Evolutionary conservation across 192 early-diverging fungal genomes (phyloP).

Genomic region (Backusella morwellensis): DNA sequence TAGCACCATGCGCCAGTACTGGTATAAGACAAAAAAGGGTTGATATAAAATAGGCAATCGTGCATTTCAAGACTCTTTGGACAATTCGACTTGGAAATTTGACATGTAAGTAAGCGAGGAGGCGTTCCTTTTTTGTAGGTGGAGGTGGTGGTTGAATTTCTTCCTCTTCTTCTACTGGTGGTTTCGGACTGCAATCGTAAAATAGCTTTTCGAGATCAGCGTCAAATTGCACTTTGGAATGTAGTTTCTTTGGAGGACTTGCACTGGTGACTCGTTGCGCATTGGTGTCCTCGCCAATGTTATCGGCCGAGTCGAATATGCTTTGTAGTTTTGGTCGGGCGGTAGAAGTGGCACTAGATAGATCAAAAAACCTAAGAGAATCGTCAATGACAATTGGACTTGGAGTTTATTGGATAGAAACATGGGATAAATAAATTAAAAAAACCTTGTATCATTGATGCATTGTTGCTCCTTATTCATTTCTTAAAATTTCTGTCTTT

Average conservation of each 20-base stretch:
- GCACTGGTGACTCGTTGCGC: background rate
- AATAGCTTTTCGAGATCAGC: conserved; percentile 10
- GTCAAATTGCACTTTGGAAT: conserved; percentile 15
- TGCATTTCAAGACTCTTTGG: conserved; percentile 43
- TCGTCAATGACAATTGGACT: background rate
- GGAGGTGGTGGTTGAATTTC: background rate
- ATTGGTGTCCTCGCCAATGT: background rate
- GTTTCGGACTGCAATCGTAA: background rate
- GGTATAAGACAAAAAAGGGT: conserved; percentile 37
- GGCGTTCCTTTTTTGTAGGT: conserved; percentile 11
- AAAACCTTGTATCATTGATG: background rate
- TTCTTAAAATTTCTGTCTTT: background rate
- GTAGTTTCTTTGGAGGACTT: background rate
- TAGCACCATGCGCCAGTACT: background rate
- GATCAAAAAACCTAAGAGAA: conserved; percentile 5
- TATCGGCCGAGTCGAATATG: background rate
- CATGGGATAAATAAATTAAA: background rate
- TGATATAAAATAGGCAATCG: conserved; percentile 35
- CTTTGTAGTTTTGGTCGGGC: background rate
- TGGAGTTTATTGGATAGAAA: background rate
- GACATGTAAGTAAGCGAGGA: conserved; percentile 34
- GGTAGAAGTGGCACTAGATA: background rate
- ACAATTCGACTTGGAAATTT: conserved; percentile 39
- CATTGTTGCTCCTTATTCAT: background rate
- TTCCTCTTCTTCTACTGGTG: background rate